A percentile compares a stretch with the other conserved stretches of the same genome.
Evolutionary conservation across 139 green algal species (phyloP).

Genomic region (Closterium sp.): DNA sequence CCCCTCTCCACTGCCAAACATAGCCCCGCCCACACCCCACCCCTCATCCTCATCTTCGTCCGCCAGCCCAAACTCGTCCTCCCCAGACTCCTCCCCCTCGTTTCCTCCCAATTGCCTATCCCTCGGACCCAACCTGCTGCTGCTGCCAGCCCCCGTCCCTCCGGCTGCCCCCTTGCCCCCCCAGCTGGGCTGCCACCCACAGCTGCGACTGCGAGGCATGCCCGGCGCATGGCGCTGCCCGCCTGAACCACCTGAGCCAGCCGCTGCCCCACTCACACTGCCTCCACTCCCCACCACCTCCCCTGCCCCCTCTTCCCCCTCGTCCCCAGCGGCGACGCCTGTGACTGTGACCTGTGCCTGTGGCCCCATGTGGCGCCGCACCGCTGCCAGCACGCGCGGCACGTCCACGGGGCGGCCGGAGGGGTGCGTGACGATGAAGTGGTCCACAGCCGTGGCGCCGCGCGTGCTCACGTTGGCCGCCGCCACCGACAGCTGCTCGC

Average conservation of each 20-base stretch:
- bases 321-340: neutral
- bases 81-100: neutral
- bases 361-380: neutral
- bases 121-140: neutral
- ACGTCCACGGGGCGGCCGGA: neutral
- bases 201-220: neutral
- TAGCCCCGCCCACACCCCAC: neutral
- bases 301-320: neutral
- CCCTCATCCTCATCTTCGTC: neutral
- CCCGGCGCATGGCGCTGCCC: neutral
- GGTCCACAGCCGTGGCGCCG: slow-evolving; percentile 21
- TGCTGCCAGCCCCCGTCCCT: neutral
- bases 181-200: neutral
- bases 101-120: neutral
- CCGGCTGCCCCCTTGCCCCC: neutral
- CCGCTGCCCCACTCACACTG: too few species aligned
- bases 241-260: neutral
- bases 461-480: slow-evolving; percentile 32
- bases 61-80: neutral
- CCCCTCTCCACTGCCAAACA: neutral
- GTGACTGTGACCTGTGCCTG: neutral
- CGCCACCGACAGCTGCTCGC: slow-evolving; percentile 22
- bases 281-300: neutral
- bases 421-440: slow-evolving; percentile 5
- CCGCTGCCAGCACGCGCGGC: neutral